A percentile compares a stretch with the other conserved stretches of the same genome.
phyloP scores from a whole-genome alignment of 352 stramenopile genomes.

The Globisporangium viniferum region DNA sequence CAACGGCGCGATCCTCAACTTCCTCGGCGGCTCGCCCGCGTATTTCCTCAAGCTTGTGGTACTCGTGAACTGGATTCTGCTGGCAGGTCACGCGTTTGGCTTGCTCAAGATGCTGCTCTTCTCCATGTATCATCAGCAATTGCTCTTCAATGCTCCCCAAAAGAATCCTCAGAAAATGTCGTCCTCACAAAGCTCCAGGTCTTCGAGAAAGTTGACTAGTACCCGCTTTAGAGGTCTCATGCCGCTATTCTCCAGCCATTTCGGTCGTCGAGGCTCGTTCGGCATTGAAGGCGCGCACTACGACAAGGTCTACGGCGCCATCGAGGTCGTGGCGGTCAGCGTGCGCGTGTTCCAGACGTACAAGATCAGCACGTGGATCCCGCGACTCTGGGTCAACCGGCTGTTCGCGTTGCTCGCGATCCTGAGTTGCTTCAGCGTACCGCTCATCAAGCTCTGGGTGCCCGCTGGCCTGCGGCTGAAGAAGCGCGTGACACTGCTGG shows the following conservation, averaged over 20 bases:
- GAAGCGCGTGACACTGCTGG: conserved; percentile 9
- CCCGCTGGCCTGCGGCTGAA: background rate
- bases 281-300: conserved; percentile 5
- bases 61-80: background rate
- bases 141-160: background rate
- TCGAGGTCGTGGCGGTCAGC: background rate
- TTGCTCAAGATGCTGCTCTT: conserved; percentile 1
- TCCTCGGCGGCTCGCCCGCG: background rate
- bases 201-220: too few relatives aligned
- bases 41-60: background rate
- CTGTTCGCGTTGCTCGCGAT: background rate
- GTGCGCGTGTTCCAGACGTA: conserved; percentile 7
- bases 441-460: conserved; percentile 7
- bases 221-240: background rate
- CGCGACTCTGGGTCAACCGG: conserved; percentile 10
- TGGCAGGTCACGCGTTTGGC: background rate
- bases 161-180: background rate
- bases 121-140: background rate
- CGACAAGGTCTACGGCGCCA: background rate
- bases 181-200: background rate
- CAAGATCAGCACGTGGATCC: conserved; percentile 1
- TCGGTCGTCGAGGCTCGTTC: conserved; percentile 2
- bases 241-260: background rate
- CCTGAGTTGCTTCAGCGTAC: conserved; percentile 1
- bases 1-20: background rate